phyloP scores from a whole-genome alignment of 2,329 filamentous ascomycete species.

The Sclerotinia glacialis region DNA sequence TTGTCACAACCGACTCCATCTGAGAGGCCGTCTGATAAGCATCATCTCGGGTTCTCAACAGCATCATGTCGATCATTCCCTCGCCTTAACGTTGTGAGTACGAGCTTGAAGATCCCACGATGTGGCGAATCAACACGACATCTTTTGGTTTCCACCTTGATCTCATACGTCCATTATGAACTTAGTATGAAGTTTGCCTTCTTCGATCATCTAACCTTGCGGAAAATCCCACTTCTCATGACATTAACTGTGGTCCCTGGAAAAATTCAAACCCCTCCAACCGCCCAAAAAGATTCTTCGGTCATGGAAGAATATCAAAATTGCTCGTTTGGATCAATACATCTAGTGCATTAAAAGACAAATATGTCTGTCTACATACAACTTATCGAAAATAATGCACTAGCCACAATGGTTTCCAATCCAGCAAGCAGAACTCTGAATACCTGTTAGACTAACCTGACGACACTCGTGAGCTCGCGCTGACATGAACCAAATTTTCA shows the following conservation, averaged over 20 bases:
- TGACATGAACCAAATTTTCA: not conserved
- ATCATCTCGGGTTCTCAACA: not conserved
- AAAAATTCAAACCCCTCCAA: not conserved
- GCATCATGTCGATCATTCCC: constrained; percentile 13
- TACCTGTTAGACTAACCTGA: not conserved
- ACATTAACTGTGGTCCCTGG: not conserved
- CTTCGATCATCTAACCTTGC: not conserved
- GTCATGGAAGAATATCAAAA: not conserved
- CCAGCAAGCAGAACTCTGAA: not conserved
- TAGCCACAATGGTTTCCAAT: not conserved
- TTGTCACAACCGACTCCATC: constrained; percentile 11
- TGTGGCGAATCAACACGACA: constrained; percentile 19
- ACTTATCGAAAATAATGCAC: not conserved
- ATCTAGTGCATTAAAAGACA: not conserved
- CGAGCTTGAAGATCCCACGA: constrained; percentile 10
- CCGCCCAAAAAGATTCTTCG: not conserved
- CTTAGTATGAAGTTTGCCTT: not conserved
- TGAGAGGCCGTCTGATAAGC: constrained; percentile 14
- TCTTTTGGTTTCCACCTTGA: not conserved
- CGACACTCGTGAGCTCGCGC: not conserved
- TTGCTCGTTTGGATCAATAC: not conserved
- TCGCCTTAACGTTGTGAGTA: constrained; percentile 1
- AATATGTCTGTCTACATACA: not conserved
- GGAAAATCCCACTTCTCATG: not conserved
- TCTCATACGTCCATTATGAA: constrained; percentile 10